phyloP scores from a whole-genome alignment of 208 protist genomes.

The Crithidia expoeki region DNA sequence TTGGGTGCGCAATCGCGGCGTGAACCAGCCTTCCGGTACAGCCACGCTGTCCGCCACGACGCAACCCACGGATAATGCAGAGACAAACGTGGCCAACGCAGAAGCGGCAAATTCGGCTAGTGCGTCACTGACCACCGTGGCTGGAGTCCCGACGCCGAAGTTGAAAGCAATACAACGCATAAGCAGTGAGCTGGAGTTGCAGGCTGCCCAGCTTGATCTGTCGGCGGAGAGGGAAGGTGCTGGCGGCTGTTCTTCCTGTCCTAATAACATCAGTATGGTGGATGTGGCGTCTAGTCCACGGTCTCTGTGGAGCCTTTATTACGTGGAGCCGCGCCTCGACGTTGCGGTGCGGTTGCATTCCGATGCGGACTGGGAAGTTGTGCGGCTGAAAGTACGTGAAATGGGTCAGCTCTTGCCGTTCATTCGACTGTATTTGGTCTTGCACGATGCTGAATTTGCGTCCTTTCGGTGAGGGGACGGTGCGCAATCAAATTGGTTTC shows the following conservation, averaged over 20 bases:
- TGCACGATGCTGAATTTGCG: slow-evolving; percentile 26
- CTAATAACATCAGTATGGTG: neutral
- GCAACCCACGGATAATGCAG: neutral
- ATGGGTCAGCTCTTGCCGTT: slow-evolving; percentile 39
- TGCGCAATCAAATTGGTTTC: too few relatives aligned
- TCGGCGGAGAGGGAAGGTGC: neutral
- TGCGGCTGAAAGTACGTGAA: slow-evolving; percentile 29
- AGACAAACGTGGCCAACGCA: neutral
- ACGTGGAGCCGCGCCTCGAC: slow-evolving; percentile 17
- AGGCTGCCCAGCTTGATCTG: neutral
- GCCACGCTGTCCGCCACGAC: neutral
- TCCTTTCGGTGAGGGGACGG: neutral
- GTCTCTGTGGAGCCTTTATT: slow-evolving; percentile 25
- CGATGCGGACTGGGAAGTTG: slow-evolving; percentile 49
- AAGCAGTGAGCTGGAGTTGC: neutral
- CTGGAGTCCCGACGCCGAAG: neutral
- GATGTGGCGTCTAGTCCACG: neutral
- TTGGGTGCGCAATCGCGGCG: slow-evolving; percentile 11
- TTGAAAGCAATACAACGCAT: neutral
- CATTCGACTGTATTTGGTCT: slow-evolving; percentile 54
- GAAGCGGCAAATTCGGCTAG: neutral
- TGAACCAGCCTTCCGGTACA: neutral
- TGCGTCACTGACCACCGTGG: neutral
- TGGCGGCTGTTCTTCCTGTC: neutral
- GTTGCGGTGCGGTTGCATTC: slow-evolving; percentile 37